Base-by-base conservation (phyloP, 495 filamentous ascomycete species). In the Aspergillus homomorphus region DNA sequence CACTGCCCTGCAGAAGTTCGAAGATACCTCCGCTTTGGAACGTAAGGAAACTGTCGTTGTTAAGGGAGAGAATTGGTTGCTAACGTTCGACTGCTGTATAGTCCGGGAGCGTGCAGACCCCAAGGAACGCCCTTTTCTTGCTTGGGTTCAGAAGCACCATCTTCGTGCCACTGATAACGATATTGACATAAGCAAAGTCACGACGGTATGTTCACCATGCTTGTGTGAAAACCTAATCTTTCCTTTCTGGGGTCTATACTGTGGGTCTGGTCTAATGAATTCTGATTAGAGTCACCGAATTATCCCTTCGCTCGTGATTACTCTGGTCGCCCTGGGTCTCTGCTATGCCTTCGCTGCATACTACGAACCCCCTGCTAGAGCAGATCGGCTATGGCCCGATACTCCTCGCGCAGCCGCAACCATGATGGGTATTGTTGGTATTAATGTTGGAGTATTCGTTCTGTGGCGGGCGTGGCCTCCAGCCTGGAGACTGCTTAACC, bases 401-500 rank as follows among this genome's bases (percentile, higher is more conserved):
- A 72, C 90, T 2, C 88, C 91, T 1, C 89, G 89, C 1, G 84
- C 93, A 3, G 84, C 87, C 2, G 90, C 92, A 24, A 97, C 95
- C 10, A 75, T 91, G 12, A 69, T 82, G 48, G 76, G 75, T 15
- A 76, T 97, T 53, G 81, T 93, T 30, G 79, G 75, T 19, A 65
- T 79, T 33, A 96, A 96, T 65, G 33, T 85, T 14, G 63, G 74
- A 4, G 71, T 92, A 16, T 89, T 81, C 55, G 38, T 80, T 8
- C 58, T 79, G 16, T 96, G 91, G 90, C 82, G 80, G 62, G 48
- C 83, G 45, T 66, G 69, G 3, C 90, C 91, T 4, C 80, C 85
- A 0, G 56, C 85, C 14, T 96, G 89, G 87, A 70, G 73, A n/a
- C 44, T 88, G 12, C 70, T 97, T 38, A 96, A 95, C 67, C 83